Evolutionary conservation across 2,329 filamentous ascomycete species (phyloP).

Genomic region (Zymoseptoria brevis): DNA sequence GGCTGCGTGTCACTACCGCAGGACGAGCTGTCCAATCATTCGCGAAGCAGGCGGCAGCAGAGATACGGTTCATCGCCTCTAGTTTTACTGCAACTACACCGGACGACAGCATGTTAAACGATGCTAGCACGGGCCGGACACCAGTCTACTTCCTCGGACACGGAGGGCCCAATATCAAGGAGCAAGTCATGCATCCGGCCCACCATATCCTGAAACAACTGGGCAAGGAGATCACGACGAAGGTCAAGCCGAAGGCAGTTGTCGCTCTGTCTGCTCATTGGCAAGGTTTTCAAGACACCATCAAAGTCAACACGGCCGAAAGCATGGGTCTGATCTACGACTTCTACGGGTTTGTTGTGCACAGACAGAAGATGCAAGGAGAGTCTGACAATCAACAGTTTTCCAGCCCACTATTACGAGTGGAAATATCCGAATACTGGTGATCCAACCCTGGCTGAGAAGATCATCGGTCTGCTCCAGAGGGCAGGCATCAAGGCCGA

Average conservation of each 20-base stretch:
- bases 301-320: constrained; percentile 60
- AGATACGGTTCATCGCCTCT: not conserved
- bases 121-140: constrained; percentile 27
- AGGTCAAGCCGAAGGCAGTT: constrained; percentile 62
- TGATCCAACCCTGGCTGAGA: constrained; percentile 50
- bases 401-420: constrained; percentile 58
- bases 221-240: constrained; percentile 61
- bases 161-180: constrained; percentile 40
- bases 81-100: not conserved
- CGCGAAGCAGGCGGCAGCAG: not conserved
- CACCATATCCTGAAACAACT: constrained; percentile 57
- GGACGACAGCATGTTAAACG: not conserved
- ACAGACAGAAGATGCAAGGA: not conserved
- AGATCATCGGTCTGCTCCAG: constrained; percentile 49
- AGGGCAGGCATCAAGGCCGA: constrained; percentile 53
- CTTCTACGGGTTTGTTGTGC: constrained; percentile 56
- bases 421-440: constrained; percentile 59
- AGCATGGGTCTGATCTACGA: constrained; percentile 63
- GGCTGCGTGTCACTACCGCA: not conserved
- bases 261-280: constrained; percentile 74
- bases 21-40: not conserved
- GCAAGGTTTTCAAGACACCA: constrained; percentile 50
- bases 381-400: not conserved
- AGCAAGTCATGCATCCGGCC: constrained; percentile 59
- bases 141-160: constrained; percentile 47